Evolutionary conservation across 176 grass and related monocot genomes (phyloP).

Genomic region (Paspalum notatum): DNA sequence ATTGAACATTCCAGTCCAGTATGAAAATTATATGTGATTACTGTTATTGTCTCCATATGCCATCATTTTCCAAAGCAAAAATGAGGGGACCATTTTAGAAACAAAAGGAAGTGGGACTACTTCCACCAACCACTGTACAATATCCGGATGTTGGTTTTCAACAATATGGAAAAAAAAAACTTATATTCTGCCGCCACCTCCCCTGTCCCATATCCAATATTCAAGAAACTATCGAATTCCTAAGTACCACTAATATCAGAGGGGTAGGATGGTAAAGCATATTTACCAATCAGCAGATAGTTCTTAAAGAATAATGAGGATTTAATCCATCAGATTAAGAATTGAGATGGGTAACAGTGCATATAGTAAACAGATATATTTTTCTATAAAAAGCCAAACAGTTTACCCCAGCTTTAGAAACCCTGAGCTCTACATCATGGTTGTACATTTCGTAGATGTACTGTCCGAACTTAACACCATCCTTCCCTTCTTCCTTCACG

Average conservation of each 20-base stretch:
- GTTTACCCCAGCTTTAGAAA: constrained; percentile 97
- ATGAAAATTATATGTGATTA: constrained; percentile 2
- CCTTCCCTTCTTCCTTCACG: constrained; percentile 91
- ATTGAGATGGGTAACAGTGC: constrained; percentile 23
- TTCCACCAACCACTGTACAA: constrained; percentile 13
- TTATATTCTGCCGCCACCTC: neutral
- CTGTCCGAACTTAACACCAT: constrained; percentile 91
- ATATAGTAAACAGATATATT: constrained; percentile 2
- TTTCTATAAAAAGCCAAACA: constrained; percentile 24
- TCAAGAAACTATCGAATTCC: neutral
- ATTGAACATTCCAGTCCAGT: neutral
- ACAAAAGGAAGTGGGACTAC: neutral
- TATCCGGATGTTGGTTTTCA: constrained; percentile 4
- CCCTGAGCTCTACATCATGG: constrained; percentile 93
- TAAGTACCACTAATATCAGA: neutral
- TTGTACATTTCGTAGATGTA: constrained; percentile 97
- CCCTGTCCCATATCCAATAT: neutral
- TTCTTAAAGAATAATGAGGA: constrained; percentile 11
- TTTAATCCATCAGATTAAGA: constrained; percentile 13
- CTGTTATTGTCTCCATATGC: neutral
- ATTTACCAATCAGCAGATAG: constrained; percentile 16
- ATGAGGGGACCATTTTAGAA: neutral
- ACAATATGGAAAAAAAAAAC: neutral
- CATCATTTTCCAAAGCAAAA: constrained; percentile 9
- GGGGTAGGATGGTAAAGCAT: constrained; percentile 11